These are phyloP conservation scores for Aspergillus phoenicis DNA, from an alignment of 2,329 filamentous ascomycete species.

Conservation along the genomic window DNA sequence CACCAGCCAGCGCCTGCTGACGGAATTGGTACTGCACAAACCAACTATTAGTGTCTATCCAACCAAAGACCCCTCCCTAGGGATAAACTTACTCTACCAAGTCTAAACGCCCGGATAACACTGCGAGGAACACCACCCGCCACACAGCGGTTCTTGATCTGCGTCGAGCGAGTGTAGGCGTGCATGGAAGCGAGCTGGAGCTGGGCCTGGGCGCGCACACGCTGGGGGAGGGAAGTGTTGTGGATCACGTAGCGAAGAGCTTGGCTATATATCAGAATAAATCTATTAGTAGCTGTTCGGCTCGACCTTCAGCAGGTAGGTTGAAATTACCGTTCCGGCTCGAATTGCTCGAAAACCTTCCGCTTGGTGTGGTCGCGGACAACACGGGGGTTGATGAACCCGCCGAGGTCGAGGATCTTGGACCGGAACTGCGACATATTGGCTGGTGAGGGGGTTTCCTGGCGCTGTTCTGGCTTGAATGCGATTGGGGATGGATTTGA, in stretches of 20 bases:
- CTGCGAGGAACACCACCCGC: constrained; percentile 86
- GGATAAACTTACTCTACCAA: constrained; percentile 74
- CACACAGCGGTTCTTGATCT: constrained; percentile 92
- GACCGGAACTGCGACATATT: constrained; percentile 83
- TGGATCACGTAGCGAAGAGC: constrained; percentile 89
- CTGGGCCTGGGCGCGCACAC: constrained; percentile 87
- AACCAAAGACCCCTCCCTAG: not conserved
- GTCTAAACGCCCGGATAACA: constrained; percentile 90
- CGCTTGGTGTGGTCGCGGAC: constrained; percentile 97
- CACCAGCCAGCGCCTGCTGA: constrained; percentile 80
- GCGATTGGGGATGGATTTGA: not conserved
- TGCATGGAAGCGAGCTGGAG: constrained; percentile 94
- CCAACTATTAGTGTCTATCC: not conserved
- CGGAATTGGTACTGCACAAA: constrained; percentile 81
- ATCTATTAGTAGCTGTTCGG: not conserved
- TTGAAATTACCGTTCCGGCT: constrained; percentile 74
- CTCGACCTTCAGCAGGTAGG: not conserved
- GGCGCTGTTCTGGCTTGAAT: not conserved
- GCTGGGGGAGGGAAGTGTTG: constrained; percentile 81
- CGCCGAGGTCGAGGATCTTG: constrained; percentile 86
- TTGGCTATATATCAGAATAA: constrained; percentile 63
- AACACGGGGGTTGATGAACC: constrained; percentile 81
- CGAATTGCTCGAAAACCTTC: constrained; percentile 82
- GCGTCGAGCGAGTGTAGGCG: constrained; percentile 87
- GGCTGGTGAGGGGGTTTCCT: constrained; percentile 21